phyloP scores from a whole-genome alignment of 495 filamentous ascomycete species.

The Penicillium paradoxum region DNA sequence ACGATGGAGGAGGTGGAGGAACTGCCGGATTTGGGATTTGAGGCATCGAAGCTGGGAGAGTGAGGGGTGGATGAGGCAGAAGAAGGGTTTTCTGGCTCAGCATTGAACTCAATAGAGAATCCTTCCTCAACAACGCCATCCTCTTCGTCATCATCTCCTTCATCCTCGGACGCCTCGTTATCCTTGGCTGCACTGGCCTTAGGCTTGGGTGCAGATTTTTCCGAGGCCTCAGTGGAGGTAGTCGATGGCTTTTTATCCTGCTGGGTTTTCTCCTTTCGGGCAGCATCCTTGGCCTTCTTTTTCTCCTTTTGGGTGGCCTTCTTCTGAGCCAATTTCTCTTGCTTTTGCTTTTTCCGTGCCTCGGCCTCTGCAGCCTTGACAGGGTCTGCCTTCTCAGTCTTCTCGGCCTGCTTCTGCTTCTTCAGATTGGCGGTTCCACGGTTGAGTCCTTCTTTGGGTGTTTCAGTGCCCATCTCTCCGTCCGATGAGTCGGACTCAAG shows the following conservation, averaged over 20 bases:
- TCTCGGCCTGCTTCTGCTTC: constrained; percentile 22
- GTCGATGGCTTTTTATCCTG: constrained; percentile 33
- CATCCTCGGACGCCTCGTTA: constrained; percentile 18
- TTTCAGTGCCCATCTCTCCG: constrained; percentile 41
- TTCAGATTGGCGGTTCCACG: constrained; percentile 31
- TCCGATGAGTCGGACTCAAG: constrained; percentile 37
- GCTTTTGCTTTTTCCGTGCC: constrained; percentile 39
- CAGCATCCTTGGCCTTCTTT: constrained; percentile 42
- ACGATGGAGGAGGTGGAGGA: constrained; percentile 69
- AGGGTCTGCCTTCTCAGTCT: constrained; percentile 25
- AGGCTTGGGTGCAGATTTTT: constrained; percentile 17
- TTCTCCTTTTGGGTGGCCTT: constrained; percentile 46
- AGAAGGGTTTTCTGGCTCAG: constrained; percentile 37
- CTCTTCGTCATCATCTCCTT: constrained; percentile 28
- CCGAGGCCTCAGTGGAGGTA: constrained; percentile 10
- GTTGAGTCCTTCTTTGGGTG: constrained; percentile 38
- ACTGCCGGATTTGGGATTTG: constrained; percentile 54
- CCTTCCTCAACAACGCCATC: constrained; percentile 43
- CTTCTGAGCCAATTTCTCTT: constrained; percentile 48
- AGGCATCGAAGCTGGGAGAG: constrained; percentile 62
- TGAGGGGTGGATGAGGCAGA: constrained; percentile 51
- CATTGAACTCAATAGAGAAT: constrained; percentile 37
- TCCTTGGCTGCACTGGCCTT: constrained; percentile 32
- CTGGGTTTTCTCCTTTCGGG: constrained; percentile 42
- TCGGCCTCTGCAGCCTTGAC: constrained; percentile 36